phyloP scores from a whole-genome alignment of 495 filamentous ascomycete species.

The Penicillium cosmopolitanum region DNA sequence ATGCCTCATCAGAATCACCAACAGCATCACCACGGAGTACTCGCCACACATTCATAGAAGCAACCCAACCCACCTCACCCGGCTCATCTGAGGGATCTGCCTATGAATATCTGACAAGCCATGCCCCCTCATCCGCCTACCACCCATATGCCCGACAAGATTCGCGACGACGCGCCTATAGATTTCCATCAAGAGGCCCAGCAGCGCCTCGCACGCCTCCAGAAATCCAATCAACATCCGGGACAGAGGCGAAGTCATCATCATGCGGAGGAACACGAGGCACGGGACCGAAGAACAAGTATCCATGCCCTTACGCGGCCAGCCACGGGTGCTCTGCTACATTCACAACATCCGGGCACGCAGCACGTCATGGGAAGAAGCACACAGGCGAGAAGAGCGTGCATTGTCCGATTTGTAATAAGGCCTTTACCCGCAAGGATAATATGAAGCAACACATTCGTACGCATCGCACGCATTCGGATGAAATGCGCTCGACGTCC shows the following conservation, averaged over 20 bases:
- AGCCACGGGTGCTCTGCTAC: constrained; percentile 74
- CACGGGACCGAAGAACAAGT: constrained; percentile 53
- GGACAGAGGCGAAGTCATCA: constrained; percentile 30
- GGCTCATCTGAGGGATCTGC: constrained; percentile 45
- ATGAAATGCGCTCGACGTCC: constrained; percentile 39
- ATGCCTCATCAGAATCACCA: constrained; percentile 34
- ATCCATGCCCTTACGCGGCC: constrained; percentile 60
- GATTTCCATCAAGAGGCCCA: constrained; percentile 25
- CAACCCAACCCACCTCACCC: constrained; percentile 34
- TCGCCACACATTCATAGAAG: constrained; percentile 36
- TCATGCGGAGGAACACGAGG: constrained; percentile 18
- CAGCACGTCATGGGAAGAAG: constrained; percentile 94
- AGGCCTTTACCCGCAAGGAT: constrained; percentile 94
- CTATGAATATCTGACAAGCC: constrained; percentile 43
- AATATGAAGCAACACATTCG: constrained; percentile 98
- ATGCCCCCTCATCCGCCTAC: constrained; percentile 25
- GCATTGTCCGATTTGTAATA: constrained; percentile 84
- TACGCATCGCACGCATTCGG: constrained; percentile 65
- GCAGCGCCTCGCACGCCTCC: constrained; percentile 27
- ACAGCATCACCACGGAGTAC: constrained; percentile 29
- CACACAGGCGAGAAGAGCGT: constrained; percentile 96
- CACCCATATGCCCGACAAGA: constrained; percentile 34
- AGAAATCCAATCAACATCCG: constrained; percentile 32
- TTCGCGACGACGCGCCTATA: constrained; percentile 23
- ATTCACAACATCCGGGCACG: constrained; percentile 95